These are phyloP conservation scores for Cladosporium sp. DNA, from an alignment of 2,329 filamentous ascomycete species.

Conservation along the genomic window DNA sequence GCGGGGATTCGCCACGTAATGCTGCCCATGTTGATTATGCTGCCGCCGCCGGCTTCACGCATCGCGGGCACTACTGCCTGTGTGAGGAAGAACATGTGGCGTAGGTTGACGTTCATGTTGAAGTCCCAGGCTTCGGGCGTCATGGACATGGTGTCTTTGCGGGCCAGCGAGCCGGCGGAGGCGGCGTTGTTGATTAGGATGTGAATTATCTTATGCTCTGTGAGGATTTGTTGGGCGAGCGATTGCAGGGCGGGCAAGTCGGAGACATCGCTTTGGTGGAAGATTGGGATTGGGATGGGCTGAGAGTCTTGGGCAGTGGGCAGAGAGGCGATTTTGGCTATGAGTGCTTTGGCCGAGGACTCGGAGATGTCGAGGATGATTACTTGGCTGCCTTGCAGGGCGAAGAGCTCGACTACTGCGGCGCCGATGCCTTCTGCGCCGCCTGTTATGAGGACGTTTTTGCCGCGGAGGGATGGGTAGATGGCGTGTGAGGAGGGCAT, in stretches of 20 bases:
- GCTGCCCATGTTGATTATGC: conserved; percentile 55
- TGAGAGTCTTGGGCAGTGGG: conserved; percentile 20
- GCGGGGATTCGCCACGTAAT: conserved; percentile 29
- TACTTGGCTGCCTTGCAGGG: conserved; percentile 55
- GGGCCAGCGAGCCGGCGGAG: conserved; percentile 52
- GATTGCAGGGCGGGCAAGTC: conserved; percentile 47
- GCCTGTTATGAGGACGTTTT: conserved; percentile 61
- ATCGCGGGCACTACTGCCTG: conserved; percentile 57
- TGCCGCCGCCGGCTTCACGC: conserved; percentile 51
- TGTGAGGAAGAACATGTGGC: conserved; percentile 60
- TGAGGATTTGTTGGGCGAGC: conserved; percentile 41
- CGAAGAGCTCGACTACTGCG: conserved; percentile 55
- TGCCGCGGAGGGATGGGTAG: conserved; percentile 43
- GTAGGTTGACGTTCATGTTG: conserved; percentile 60
- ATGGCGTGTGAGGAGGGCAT: conserved; percentile 19
- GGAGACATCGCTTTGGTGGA: conserved; percentile 49
- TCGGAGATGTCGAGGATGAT: conserved; percentile 58
- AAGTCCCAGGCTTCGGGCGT: conserved; percentile 61
- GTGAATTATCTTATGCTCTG: conserved; percentile 48
- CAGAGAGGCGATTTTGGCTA: conserved; percentile 42
- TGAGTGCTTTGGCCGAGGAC: conserved; percentile 44
- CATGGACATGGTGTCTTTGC: conserved; percentile 57
- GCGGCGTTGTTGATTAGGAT: conserved; percentile 62
- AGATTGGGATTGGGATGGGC: conserved; percentile 18
- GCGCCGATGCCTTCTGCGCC: conserved; percentile 62